Conservation (phyloP, 345 rosid species). For the Turnera subulata region DNA sequence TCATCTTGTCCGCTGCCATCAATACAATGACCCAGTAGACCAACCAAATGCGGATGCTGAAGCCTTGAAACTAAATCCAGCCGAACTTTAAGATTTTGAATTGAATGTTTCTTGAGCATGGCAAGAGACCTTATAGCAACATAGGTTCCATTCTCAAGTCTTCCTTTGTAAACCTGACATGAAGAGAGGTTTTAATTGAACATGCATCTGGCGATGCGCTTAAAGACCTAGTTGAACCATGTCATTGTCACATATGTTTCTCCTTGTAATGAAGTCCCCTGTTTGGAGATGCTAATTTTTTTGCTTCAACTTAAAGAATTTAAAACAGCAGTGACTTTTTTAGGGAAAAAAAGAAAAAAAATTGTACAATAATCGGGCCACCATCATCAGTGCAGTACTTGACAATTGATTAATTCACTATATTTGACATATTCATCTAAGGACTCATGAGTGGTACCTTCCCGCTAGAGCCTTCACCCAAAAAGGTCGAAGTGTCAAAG, state of each 20-base stretch:
- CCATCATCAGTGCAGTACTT: too few species aligned
- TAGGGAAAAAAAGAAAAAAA: too few species aligned
- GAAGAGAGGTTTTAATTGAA: slow-evolving; percentile 7
- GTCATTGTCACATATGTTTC: background rate
- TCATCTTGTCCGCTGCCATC: slow-evolving; percentile 46
- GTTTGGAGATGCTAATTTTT: background rate
- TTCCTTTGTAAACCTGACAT: slow-evolving; percentile 85
- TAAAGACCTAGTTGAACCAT: slow-evolving; percentile 1
- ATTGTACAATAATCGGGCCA: too few species aligned
- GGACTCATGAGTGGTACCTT: slow-evolving; percentile 45
- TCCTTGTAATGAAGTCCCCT: background rate
- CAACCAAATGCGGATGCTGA: slow-evolving; percentile 87
- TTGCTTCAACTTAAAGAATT: too few species aligned
- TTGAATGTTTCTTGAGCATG: slow-evolving; percentile 58
- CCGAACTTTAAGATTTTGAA: slow-evolving; percentile 63
- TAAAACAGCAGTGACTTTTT: too few species aligned
- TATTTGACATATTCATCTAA: too few species aligned
- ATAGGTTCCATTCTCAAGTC: slow-evolving; percentile 65
- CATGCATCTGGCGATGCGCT: slow-evolving; percentile 3
- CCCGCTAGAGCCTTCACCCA: slow-evolving; percentile 80
- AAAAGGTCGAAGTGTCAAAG: slow-evolving; percentile 55
- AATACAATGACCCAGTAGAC: slow-evolving; percentile 80
- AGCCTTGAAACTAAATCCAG: slow-evolving; percentile 80
- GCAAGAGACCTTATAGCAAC: slow-evolving; percentile 60
- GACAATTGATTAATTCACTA: too few species aligned